Evolutionary conservation across 2,329 filamentous ascomycete genomes (phyloP).

Genomic region (Pseudogymnoascus sp.): DNA sequence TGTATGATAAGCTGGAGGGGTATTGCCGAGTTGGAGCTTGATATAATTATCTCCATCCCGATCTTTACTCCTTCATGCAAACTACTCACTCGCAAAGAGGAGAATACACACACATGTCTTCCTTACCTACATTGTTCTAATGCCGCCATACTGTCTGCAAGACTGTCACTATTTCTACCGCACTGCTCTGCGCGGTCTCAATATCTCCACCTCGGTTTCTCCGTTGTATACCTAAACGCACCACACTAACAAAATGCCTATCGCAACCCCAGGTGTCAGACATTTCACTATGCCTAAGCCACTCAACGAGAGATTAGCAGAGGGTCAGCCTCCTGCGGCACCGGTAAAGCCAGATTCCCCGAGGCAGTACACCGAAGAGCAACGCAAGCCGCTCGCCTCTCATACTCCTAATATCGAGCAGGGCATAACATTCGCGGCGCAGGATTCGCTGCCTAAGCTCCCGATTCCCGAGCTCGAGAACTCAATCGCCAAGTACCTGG

Average conservation of each 20-base stretch:
- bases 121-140: conserved; percentile 32
- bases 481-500: conserved; percentile 73
- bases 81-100: not conserved
- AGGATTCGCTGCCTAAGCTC: conserved; percentile 83
- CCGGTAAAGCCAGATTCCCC: not conserved
- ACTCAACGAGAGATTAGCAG: conserved; percentile 62
- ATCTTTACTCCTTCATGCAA: not conserved
- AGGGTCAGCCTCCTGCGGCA: conserved; percentile 21
- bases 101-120: not conserved
- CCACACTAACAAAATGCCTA: conserved; percentile 51
- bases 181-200: conserved; percentile 79
- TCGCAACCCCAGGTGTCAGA: conserved; percentile 58
- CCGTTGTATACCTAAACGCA: conserved; percentile 61
- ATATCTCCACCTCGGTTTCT: conserved; percentile 72
- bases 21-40: conserved; percentile 1
- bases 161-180: conserved; percentile 93
- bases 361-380: conserved; percentile 38
- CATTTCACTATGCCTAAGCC: conserved; percentile 68
- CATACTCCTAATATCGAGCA: conserved; percentile 48
- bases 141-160: conserved; percentile 77
- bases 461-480: conserved; percentile 83
- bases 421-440: conserved; percentile 79
- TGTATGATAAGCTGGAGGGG: not conserved
- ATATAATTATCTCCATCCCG: conserved; percentile 5
- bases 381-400: conserved; percentile 41